Base-by-base conservation (phyloP, 2,329 filamentous ascomycete species). In the Chaetomium sp. region DNA sequence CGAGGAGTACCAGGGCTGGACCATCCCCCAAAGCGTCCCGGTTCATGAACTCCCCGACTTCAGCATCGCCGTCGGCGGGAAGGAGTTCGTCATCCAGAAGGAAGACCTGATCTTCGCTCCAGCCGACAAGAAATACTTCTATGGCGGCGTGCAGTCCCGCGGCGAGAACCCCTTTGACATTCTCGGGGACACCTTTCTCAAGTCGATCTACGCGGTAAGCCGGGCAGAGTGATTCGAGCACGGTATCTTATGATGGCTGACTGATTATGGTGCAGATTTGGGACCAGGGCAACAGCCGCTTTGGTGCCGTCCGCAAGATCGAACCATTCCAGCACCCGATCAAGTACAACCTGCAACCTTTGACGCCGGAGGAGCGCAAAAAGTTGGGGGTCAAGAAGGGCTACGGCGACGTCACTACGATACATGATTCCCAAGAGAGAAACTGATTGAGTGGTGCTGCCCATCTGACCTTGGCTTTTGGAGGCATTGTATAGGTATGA, bases 81-180 rank as follows among this genome's bases (percentile, higher is more conserved):
- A 81, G 68, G 79, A 85, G 56, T 87, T 89, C 70, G 74, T 79
- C 19, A 81, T 90, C 61, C 83, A 87, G 76, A 87, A 87, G 71
- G 84, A 88, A 67, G 86, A 88, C 70, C 75, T 90, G 12, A 79
- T 81, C 1, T 90, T 88, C 68, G 81, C 85, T 1, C 78, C 82
- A 60, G 81, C 81, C 0, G 83, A 82, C 12, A 78, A 81, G 57
- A 83, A 81, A 2, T 82, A 81, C 74, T 81, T 83, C 70, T 90
- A 87, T 71, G 88, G 88, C 6, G 87, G 85, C 2, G 85, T 90
- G 35, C 87, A 91, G 77, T 87, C 83, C 57, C 81, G 86, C 50
- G 87, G 87, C 3, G 75, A 78, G 60, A 77, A 84, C 73, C 72
- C 77, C 2, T 87, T 89, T 70, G 87, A 89, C 72, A 88, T 90